Base-by-base conservation (phyloP, 768 basidiomycete species). In the Tricholoma matsutake region DNA sequence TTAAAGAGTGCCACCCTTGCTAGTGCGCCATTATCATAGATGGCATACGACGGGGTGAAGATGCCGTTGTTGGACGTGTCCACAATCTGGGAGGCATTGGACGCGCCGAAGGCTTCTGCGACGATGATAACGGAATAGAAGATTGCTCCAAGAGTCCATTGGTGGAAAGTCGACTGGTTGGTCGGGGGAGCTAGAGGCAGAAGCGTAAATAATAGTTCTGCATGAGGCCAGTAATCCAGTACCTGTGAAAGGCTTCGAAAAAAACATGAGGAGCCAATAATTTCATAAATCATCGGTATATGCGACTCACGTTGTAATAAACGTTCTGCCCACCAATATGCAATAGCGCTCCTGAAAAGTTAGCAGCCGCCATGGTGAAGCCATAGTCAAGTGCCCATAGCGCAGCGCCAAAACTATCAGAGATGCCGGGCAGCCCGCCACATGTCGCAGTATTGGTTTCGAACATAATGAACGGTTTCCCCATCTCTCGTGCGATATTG, bases 91-190 rank as follows among this genome's bases (percentile, higher is more conserved):
- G 89, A 84, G 4, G 71, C 75, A 70, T 86, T 86, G 45, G 82
- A 81, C 45, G 79, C 76, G 13, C 90, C 91, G 32, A 94, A 78
- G 2, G 81, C 78, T 72, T 94, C 92, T 2, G 91, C 83, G 43
- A 89, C 77, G 61, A 87, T 80, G 6, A 94, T 75, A 2, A 85
- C 81, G 2, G 89, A 80, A 71, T 92, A 93, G 75, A 88, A 91
- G 55, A 88, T 76, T 0, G 90, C 83, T 0, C 89, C 89, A 43
- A 91, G 77, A 0, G 88, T 89, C 90, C 90, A 92, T 72, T 88
- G 75, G 55, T 80, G 79, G 73, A 79, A 84, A 1, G 76, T 67
- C 8, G 83, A 81, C 60, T 86, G 78, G 65, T 86, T 88, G 3
- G 71, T 72, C 1, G 71, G 69, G 49, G 34, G 47, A 20, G 35